Base-by-base conservation (phyloP, 306 rosid genomes). In the Vicia faba region DNA sequence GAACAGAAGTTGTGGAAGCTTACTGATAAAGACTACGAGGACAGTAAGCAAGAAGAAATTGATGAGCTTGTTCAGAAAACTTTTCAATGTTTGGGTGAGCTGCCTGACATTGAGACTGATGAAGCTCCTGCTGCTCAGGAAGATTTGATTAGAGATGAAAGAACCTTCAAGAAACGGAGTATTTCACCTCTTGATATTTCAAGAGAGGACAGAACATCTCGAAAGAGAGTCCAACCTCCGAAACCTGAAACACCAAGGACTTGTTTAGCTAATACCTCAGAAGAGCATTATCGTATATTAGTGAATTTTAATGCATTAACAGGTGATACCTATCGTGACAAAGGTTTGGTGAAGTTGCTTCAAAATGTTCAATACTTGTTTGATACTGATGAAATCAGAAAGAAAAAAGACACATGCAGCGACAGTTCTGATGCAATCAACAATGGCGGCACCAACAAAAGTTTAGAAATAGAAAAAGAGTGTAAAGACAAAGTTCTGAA, bases 1-100 rank as follows among this genome's bases (percentile, higher is more conserved):
- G 95, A 84, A 75, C 80, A 62, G 79, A 95, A 91, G 77, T 89
- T 95, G 33, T 95, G 99, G 99, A 95, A 84, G 72, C 89, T 91
- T 28, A 91, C 99, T 7, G 99, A 95, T 73, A 95, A 87, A 70
- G 99, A 91, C 67, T 95, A 95, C 19, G 89, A 87, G 76, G 97
- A 95, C 56, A 73, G 71, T 39, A 88, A 84, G 74, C 96, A 95
- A 74, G 86, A 85, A 62, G 99, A 95, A 72, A 90, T 95, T 75
- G 95, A 91, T 29, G 82, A 81, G 38, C 92, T 95, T 74, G 99
- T 91, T 79, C 83, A 91, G 75, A 95, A 95, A 79, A 95, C 99
- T 64, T 66, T 82, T 79, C 16, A 78, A 70, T 83, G 95, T 23
- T 62, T 95, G 85, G 96, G 76, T 31, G 92, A 86, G 50, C 88